Conservation (phyloP, 306 rosid genomes). For the Rosa lucieae region DNA sequence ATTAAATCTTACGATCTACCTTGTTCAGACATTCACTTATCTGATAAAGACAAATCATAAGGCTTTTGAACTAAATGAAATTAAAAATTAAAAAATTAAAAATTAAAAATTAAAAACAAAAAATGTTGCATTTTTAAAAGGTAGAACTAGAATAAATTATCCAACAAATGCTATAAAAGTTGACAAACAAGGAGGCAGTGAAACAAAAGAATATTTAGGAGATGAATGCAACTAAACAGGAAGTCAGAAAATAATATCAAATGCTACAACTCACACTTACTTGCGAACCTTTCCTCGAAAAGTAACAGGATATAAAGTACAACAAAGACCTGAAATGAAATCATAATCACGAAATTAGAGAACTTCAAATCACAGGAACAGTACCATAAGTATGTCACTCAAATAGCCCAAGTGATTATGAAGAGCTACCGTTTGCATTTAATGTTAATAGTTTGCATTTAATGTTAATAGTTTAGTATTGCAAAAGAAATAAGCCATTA, state of each 20-base stretch:
- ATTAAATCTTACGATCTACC: not conserved
- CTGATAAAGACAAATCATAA: not conserved
- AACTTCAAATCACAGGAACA: constrained; percentile 25
- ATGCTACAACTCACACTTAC: constrained; percentile 46
- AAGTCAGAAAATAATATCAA: not conserved
- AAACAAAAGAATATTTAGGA: not conserved
- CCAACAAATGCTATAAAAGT: not conserved
- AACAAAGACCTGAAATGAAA: constrained; percentile 66
- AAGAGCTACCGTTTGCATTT: not conserved
- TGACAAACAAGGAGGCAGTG: not conserved
- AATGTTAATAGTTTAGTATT: not conserved
- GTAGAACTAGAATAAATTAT: not conserved
- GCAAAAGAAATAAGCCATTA: not conserved
- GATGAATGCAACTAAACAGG: not conserved
- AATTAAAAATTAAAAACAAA: no score
- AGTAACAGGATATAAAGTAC: constrained; percentile 79
- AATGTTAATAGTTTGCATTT: not conserved
- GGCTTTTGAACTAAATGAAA: not conserved
- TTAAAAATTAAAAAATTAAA: no score
- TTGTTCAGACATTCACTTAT: not conserved
- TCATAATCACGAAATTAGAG: constrained; percentile 25
- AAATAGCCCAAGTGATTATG: not conserved
- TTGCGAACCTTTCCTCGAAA: constrained; percentile 69
- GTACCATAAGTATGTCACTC: constrained; percentile 9
- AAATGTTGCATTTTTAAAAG: not conserved